Conservation (phyloP, 208 protist species). For the Leishmania gerbilli region DNA sequence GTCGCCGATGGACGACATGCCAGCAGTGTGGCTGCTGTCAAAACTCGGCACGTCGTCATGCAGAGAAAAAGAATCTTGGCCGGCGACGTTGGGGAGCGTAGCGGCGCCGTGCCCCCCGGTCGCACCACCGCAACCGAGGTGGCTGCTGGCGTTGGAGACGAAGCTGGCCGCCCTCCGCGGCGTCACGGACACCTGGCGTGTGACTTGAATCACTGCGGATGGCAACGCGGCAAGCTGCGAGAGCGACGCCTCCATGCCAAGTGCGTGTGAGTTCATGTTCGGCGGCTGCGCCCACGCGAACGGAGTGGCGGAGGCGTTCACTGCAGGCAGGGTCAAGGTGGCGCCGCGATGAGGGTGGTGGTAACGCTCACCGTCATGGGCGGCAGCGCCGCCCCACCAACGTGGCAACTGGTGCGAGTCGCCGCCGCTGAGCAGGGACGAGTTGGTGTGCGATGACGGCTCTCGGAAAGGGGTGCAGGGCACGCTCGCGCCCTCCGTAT, state of each 20-base stretch:
- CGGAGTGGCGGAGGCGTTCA: not conserved
- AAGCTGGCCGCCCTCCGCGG: slow-evolving; percentile 17
- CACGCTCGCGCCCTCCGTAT: not conserved
- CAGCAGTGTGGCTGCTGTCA: slow-evolving; percentile 18
- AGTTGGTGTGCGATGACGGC: not conserved
- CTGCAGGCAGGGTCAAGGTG: not conserved
- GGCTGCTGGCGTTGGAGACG: slow-evolving; percentile 21
- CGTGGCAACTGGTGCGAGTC: not conserved
- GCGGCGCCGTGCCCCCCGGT: not conserved
- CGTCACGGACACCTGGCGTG: not conserved
- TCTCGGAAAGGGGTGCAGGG: not conserved
- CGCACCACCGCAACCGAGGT: slow-evolving; percentile 10
- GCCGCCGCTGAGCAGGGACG: not conserved
- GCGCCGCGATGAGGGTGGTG: not conserved
- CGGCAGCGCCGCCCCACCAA: not conserved
- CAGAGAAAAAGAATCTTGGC: slow-evolving; percentile 11
- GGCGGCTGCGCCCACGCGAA: not conserved
- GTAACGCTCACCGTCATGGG: not conserved
- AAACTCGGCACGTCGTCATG: slow-evolving; percentile 29
- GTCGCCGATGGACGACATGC: slow-evolving; percentile 15
- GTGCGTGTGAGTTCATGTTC: not conserved
- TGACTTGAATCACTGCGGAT: not conserved
- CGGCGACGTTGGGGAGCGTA: not conserved
- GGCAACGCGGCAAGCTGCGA: slow-evolving; percentile 3
- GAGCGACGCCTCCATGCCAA: not conserved